Base-by-base conservation (phyloP, 148 eudicot species). In the Cornus florida region DNA sequence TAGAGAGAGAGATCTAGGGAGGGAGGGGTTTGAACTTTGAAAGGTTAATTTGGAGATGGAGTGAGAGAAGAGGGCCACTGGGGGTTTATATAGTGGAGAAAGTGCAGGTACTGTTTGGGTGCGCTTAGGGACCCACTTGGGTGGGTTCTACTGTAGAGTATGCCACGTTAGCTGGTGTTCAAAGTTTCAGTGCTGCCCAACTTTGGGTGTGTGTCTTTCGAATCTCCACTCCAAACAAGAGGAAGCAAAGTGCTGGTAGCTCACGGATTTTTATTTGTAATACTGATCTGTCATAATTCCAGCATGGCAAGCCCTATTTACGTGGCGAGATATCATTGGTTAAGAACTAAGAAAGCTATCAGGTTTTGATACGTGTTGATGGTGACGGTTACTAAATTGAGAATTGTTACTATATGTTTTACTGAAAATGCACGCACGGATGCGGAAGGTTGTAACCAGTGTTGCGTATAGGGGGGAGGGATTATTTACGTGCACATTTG, bases 101-200 rank as follows among this genome's bases (percentile, higher is more conserved):
- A 41, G 11, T 14, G 9, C 11, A 35, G 31, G 76, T 41, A 46
- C 2, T 57, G 70, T 46, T 23, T 62, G 69, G 77, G 88, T 86
- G 86, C 66, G 48, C 13, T 56, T 14, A 19, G 82, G 86, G 84
- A 17, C 88, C 88, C 76, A 74, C 75, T 43, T 43, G 12, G 35
- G 10, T 33, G 74, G 69, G 72, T 71, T 62, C 6, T 13, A 62
- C 23, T 62, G 66, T 6, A 19, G 66, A 62, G 23, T 17, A 3
- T 17, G 66, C 66, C 66, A 62, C 66, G 66, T 62, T 62, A 14
- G 59, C 17, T 3, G 59, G 59, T 53, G 59, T 62, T 62, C 23
- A 17, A 62, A 62, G 22, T 62, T 19, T 62, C 19, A 62, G 23
- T 62, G 66, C 66, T 20, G 23, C 62, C 62, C 22, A 62, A 62